phyloP scores from a whole-genome alignment of 192 early-diverging fungal species.

The Linnemannia exigua region DNA sequence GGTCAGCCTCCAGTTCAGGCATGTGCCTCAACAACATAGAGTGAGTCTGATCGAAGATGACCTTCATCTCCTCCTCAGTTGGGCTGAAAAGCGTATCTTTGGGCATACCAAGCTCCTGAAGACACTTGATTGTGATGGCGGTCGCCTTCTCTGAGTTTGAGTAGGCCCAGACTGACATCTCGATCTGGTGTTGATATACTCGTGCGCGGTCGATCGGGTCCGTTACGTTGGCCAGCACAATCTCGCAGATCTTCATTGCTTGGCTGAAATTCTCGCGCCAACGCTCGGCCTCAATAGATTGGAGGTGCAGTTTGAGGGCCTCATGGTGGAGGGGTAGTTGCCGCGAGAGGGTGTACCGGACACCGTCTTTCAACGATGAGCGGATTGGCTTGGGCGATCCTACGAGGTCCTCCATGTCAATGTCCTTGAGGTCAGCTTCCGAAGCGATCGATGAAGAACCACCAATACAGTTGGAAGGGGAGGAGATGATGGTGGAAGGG shows the following conservation, averaged over 20 bases:
- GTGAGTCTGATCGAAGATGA: slow-evolving; percentile 39
- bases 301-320: slow-evolving; percentile 43
- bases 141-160: slow-evolving; percentile 24
- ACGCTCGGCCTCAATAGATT: slow-evolving; percentile 53
- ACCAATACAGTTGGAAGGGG: background rate
- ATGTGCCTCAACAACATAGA: slow-evolving; percentile 34
- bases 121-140: slow-evolving; percentile 28
- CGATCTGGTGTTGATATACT: slow-evolving; percentile 52
- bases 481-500: background rate
- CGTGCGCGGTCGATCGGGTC: slow-evolving; percentile 47
- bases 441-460: background rate
- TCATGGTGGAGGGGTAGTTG: slow-evolving; percentile 30
- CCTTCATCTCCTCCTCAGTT: slow-evolving; percentile 24
- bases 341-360: background rate
- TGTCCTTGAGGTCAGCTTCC: background rate
- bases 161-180: slow-evolving; percentile 57
- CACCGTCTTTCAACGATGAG: background rate
- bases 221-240: slow-evolving; percentile 31
- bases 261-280: slow-evolving; percentile 51
- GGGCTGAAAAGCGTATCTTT: slow-evolving; percentile 23
- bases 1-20: slow-evolving; percentile 20
- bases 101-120: slow-evolving; percentile 30
- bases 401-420: background rate
- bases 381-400: background rate
- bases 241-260: slow-evolving; percentile 46